Percentiles rank a stretch among this genome's conserved stretches.
Conservation (phyloP, 257 asterid species). For the Linaria vulgaris region DNA sequence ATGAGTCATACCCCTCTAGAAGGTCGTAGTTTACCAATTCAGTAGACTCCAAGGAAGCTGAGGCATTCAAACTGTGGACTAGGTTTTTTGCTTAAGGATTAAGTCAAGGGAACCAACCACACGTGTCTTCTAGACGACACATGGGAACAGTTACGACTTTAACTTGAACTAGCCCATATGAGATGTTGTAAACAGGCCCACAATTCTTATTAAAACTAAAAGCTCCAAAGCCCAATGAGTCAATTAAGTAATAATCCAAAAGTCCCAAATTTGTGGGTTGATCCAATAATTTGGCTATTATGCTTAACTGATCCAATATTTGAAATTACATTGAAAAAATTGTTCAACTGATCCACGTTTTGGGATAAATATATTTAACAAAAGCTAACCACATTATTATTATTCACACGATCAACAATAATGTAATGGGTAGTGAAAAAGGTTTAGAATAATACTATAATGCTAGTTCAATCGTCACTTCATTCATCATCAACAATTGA, state of each 20-base stretch:
- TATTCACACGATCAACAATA: no score
- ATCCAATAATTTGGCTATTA: no score
- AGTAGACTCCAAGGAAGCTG: constrained; percentile 19
- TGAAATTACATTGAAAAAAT: no score
- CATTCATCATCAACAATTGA: constrained; percentile 26
- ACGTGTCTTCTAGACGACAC: constrained; percentile 25
- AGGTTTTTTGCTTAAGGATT: constrained; percentile 14
- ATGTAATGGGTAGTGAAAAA: neutral
- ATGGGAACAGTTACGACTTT: neutral
- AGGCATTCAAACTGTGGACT: constrained; percentile 26
- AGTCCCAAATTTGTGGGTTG: no score
- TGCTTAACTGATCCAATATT: no score
- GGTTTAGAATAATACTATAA: constrained; percentile 1
- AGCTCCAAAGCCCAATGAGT: neutral
- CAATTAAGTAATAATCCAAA: no score
- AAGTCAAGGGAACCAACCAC: constrained; percentile 22
- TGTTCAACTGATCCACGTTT: no score
- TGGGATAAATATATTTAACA: no score
- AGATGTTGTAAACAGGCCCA: neutral
- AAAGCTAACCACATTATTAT: neutral
- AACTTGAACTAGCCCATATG: neutral
- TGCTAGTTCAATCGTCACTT: constrained; percentile 21
- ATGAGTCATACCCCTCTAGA: no score
- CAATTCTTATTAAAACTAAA: neutral
- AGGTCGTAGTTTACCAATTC: constrained; percentile 29